Evolutionary conservation across 2,329 filamentous ascomycete genomes (phyloP).

Genomic region (Cercospora citrullina): DNA sequence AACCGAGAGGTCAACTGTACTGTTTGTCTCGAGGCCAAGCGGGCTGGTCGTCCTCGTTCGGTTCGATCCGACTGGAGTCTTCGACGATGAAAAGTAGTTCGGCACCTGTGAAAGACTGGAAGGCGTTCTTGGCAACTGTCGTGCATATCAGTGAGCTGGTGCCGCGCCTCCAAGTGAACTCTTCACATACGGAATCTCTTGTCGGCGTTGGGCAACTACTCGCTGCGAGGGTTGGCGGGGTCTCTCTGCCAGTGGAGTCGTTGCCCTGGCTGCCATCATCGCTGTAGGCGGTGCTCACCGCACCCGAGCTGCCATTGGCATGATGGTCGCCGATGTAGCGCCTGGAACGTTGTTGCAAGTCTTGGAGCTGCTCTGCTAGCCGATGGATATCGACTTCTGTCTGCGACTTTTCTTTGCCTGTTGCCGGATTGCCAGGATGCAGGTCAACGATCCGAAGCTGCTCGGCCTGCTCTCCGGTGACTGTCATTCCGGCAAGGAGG

Average conservation of each 20-base stretch:
- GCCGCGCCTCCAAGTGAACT: neutral
- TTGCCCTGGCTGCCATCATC: conserved; percentile 19
- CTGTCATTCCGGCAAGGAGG: conserved; percentile 9
- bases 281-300: conserved; percentile 19
- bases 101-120: conserved; percentile 17
- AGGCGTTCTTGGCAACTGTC: conserved; percentile 20
- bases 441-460: conserved; percentile 7
- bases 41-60: conserved; percentile 18
- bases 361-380: conserved; percentile 20
- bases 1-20: conserved; percentile 13
- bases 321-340: conserved; percentile 16
- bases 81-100: conserved; percentile 12
- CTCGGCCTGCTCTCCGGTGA: conserved; percentile 11
- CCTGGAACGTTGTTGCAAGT: conserved; percentile 16
- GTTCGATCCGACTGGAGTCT: conserved; percentile 12
- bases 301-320: conserved; percentile 14
- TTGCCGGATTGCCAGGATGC: neutral
- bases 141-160: conserved; percentile 6
- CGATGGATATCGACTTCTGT: conserved; percentile 15
- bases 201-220: conserved; percentile 20
- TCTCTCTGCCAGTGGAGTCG: conserved; percentile 9
- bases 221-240: conserved; percentile 15
- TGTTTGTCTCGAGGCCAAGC: conserved; percentile 12
- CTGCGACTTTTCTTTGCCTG: conserved; percentile 9
- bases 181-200: conserved; percentile 6